Evolutionary conservation across 2,329 filamentous ascomycete species (phyloP), one percentile per base, ranked within the genome.

Genomic region (Colletotrichum sp.): DNA sequence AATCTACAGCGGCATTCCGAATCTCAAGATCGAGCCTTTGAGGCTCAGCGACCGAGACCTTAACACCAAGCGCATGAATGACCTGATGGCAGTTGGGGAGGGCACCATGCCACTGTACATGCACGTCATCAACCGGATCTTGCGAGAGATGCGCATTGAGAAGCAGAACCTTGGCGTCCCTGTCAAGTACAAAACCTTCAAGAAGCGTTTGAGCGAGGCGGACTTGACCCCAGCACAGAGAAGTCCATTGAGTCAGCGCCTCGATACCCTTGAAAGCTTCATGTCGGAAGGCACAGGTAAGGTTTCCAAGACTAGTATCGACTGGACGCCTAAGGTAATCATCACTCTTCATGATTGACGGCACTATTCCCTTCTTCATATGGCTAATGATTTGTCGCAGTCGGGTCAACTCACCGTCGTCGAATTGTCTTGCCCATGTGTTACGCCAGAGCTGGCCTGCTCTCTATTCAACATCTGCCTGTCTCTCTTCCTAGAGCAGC

Each of bases 391-490:
- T 26, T 12, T 8, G 8, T 48, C 24, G 8, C 6, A 86, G 66
- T 83, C 88, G 0, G 91, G 91, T 2, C 84, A 86, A 13, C 83
- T 94, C 0, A 94, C 91, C 0, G 93, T 95, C 65, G 85, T 96
- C 8, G 94, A 97, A 79, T 85, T 97, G 0, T 94, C 92, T 0
- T 95, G 94, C 80, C 93, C 94, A 0, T 95, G 93, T 78, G 86
- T 96, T 7, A 92, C 92, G 0, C 82, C 91, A 0, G 90, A 92
- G 28, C 91, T 90, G 48, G 94, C 94, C 0, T 96, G 94, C 79
- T 87, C 90, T 0, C 85, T 96, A 0, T 96, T 96, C 83, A 92
- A 94, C 69, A 93, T 96, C 55, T 93, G 91, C 24, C 85, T 96
- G 2, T 88, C 88, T 3, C 84, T 94, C 0, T 95, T 95, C 79